A percentile compares a stretch with the other conserved stretches of the same genome.
These are phyloP conservation scores for Trichoderma sp. DNA, from an alignment of 2,329 filamentous ascomycete genomes.

Conservation along the genomic window DNA sequence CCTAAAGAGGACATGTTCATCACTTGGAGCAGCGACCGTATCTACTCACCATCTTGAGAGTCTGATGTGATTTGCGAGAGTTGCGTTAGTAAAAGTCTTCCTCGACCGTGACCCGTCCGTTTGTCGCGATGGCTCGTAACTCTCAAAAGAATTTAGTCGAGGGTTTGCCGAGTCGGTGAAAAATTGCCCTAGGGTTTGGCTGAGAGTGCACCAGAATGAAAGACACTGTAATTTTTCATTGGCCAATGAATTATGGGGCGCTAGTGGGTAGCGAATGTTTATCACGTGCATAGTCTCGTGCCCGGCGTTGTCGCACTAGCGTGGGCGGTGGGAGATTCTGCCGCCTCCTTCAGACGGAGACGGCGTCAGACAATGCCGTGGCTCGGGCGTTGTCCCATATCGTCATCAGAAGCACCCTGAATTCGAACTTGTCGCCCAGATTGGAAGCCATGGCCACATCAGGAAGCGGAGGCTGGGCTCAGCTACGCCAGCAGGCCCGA, in stretches of 20 bases:
- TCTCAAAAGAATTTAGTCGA: slow-evolving; percentile 33
- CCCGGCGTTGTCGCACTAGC: neutral
- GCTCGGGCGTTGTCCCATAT: slow-evolving; percentile 6
- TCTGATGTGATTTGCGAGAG: slow-evolving; percentile 42
- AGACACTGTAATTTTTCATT: slow-evolving; percentile 34
- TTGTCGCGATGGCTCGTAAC: slow-evolving; percentile 34
- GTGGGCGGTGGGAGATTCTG: slow-evolving; percentile 31
- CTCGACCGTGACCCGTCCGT: slow-evolving; percentile 37
- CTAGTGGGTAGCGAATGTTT: neutral
- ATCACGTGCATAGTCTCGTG: slow-evolving; percentile 28
- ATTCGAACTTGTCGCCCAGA: neutral
- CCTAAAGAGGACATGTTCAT: slow-evolving; percentile 19
- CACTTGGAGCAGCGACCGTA: slow-evolving; percentile 19
- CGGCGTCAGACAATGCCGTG: slow-evolving; percentile 3
- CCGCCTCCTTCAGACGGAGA: slow-evolving; percentile 16
- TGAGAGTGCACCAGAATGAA: slow-evolving; percentile 24
- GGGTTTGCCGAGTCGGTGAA: slow-evolving; percentile 37
- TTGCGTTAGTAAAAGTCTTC: slow-evolving; percentile 35
- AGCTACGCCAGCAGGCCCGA: slow-evolving; percentile 88
- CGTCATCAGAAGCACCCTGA: slow-evolving; percentile 12
- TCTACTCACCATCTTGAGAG: slow-evolving; percentile 50
- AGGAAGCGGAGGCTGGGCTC: slow-evolving; percentile 75
- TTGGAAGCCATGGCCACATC: slow-evolving; percentile 47
- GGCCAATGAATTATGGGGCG: slow-evolving; percentile 20
- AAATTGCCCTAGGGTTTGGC: slow-evolving; percentile 40